Base-by-base conservation (phyloP, 192 early-diverging fungal species). In the Backusella morwellensis region DNA sequence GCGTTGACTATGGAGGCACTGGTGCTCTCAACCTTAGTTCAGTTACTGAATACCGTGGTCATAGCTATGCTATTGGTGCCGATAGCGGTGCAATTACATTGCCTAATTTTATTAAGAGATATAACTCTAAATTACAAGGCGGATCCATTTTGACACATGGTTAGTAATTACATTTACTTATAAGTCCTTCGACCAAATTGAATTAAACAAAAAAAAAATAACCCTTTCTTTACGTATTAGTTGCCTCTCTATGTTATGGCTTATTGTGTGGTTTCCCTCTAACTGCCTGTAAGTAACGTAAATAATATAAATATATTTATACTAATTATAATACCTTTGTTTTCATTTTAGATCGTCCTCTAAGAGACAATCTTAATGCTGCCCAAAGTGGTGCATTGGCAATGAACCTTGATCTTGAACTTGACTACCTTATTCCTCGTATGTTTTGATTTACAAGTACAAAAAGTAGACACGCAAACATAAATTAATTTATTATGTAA, bases 301-400 rank as follows among this genome's bases (percentile, higher is more conserved):
- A 35, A n/a, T 12, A 34, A 9, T n/a, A 7, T 68, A 3, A 7
- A 34, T 35, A 36, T 68, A 36, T 36, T 19, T 21, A 66, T 66
- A 32, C 14, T 66, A 68, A n/a, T 6, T 68, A n/a, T 6, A 19
- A 6, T 14, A 11, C 14, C 29, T 36, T 17, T 4, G 6, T 0
- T 35, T 35, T 35, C 29, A 19, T 34, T 29, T 35, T n/a, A 68
- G 34, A 36, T n/a, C 29, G 26, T 59, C 40, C n/a, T 52, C 47
- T 80, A 81, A 86, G 80, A 78, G 77, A 78, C 34, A 47, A 67
- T 47, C 70, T 88, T 40, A 90, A 90, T 78, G 89, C 85, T 21
- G 89, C 89, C 14, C 81, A 84, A 44, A 78, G 80, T 36, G 89
- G 87, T 6, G 85, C 85, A 52, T 68, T 88, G 78, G 80, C 75